Evolutionary conservation across 2,329 filamentous ascomycete species (phyloP), one percentile per base, ranked within the genome.

Genomic region (Epichloe brachyelytri): DNA sequence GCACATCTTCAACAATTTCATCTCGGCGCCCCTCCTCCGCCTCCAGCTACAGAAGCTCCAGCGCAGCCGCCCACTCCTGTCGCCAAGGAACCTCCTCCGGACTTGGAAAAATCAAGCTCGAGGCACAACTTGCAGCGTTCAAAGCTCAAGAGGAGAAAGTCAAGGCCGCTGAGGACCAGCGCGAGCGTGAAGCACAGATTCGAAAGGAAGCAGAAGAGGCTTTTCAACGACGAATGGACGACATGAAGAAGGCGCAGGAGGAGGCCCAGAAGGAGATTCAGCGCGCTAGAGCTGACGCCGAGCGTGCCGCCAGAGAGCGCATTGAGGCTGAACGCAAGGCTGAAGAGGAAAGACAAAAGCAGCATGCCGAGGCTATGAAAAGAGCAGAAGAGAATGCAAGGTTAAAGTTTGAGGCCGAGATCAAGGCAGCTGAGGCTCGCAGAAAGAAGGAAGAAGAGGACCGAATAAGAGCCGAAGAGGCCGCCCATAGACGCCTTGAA

Each of bases 51-150:
- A 3, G 71, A 75, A 51, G 59, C 63, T 15, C 65, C 68, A 1
- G 67, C 59, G 14, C 61, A 54, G 37, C 19, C 53, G 12, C 5
- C 53, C 8, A 56, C 55, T 3, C 71, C 73, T 5, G 69, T 71
- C 2, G 66, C 69, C 1, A 66, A 69, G 58, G 69, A 70, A 52
- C 66, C 67, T 14, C 62, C 64, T 12, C 60, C 61, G 33, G 77
- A 84, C 49, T 72, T 76, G 2, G 77, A 84, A 51, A 80, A 58
- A 70, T 83, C 55, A 71, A 71, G n/a, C 74, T 83, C 51, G 75
- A 83, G 54, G 74, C 78, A 55, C 75, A 84, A 57, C 65, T 86
- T 15, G 71, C 73, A 12, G 66, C 68, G 10, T 69, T 78, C 43
- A 71, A 78, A 54, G 67, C 64, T 4, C 70, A 70, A 33, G 66